Conservation (phyloP, 2,329 filamentous ascomycete genomes). For the Corniculantispora saksenae region DNA sequence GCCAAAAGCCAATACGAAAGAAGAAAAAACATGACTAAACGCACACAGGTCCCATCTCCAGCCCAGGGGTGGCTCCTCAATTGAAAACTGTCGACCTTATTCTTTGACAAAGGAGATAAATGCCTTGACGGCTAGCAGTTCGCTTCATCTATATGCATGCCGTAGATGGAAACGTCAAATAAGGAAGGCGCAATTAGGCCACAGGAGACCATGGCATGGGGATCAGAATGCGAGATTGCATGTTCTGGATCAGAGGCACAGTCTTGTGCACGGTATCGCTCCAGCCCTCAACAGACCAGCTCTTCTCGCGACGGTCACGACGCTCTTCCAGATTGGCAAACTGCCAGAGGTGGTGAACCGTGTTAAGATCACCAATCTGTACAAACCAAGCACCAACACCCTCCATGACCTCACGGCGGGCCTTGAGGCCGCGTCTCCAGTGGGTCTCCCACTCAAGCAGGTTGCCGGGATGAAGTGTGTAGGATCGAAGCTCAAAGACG, state of each 20-base stretch:
- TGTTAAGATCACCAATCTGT: constrained; percentile 96
- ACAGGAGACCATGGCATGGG: constrained; percentile 97
- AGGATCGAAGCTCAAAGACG: constrained; percentile 93
- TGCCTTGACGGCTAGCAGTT: constrained; percentile 5
- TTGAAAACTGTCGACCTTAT: not conserved
- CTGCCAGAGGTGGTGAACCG: constrained; percentile 97
- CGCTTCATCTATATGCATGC: constrained; percentile 16
- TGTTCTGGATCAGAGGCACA: constrained; percentile 91
- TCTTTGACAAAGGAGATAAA: constrained; percentile 14
- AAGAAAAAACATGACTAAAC: constrained; percentile 1
- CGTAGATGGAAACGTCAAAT: constrained; percentile 11
- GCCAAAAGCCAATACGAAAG: not conserved
- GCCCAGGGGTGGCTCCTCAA: not conserved
- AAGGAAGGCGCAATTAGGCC: constrained; percentile 50
- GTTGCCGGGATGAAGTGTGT: constrained; percentile 93
- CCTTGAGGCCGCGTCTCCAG: constrained; percentile 89
- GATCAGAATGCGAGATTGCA: constrained; percentile 92
- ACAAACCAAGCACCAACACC: constrained; percentile 98
- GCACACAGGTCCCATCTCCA: not conserved
- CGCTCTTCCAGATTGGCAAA: constrained; percentile 96
- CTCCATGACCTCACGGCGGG: constrained; percentile 95
- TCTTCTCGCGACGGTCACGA: constrained; percentile 86
- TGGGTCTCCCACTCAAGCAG: constrained; percentile 98
- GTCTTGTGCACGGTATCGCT: constrained; percentile 98
- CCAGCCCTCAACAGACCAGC: constrained; percentile 95